A percentile compares a stretch with the other conserved stretches of the same genome.
phyloP scores from a whole-genome alignment of 164 flowering plant species.

The Kingdonia uniflora region DNA sequence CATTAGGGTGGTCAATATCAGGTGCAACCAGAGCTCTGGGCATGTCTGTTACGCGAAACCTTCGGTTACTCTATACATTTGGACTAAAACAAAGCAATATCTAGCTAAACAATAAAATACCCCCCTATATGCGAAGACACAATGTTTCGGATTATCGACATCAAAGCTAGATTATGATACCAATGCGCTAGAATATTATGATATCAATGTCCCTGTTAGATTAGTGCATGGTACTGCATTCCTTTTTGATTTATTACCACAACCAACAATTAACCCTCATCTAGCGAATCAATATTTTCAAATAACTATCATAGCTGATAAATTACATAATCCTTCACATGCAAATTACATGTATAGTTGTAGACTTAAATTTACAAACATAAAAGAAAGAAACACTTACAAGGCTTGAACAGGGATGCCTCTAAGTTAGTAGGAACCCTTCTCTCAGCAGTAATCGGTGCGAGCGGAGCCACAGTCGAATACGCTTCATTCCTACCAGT shows the following conservation, averaged over 20 bases:
- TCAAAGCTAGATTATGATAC: too few relatives aligned
- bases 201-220: too few relatives aligned
- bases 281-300: too few relatives aligned
- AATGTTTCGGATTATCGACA: too few relatives aligned
- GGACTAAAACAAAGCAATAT: background rate
- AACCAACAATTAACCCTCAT: too few relatives aligned
- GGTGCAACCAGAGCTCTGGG: conserved; percentile 62
- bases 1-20: conserved; percentile 43
- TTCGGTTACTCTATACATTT: background rate
- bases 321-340: background rate
- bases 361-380: background rate
- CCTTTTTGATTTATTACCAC: too few relatives aligned
- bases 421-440: conserved; percentile 53
- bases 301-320: background rate
- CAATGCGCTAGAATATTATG: too few relatives aligned
- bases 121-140: too few relatives aligned
- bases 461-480: conserved; percentile 50
- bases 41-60: conserved; percentile 30
- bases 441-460: conserved; percentile 59
- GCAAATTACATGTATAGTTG: background rate
- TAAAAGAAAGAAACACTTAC: conserved; percentile 21
- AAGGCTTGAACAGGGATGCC: conserved; percentile 52
- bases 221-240: too few relatives aligned
- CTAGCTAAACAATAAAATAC: background rate
- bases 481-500: conserved; percentile 14